Percentiles rank a stretch among this genome's conserved stretches.
Evolutionary conservation across 345 rosid species (phyloP).

Genomic region (Luvunga scandens): DNA sequence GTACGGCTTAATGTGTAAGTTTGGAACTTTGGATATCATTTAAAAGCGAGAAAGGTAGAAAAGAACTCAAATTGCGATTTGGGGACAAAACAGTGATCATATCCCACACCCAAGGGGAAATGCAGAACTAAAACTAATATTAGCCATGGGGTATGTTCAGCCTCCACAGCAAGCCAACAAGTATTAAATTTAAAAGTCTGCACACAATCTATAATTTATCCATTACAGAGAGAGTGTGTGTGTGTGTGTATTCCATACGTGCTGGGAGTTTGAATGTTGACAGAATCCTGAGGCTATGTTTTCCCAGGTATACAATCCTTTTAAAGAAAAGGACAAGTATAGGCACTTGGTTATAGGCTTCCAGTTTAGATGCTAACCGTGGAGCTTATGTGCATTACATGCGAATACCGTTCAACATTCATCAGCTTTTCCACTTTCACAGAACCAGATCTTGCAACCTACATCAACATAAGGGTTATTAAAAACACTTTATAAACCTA

Average conservation of each 20-base stretch:
- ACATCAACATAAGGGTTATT: slow-evolving; percentile 7
- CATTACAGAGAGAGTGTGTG: no score
- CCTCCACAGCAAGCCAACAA: not conserved
- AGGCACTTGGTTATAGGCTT: not conserved
- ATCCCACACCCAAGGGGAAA: no score
- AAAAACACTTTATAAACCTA: not conserved
- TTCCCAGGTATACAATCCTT: not conserved
- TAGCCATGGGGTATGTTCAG: not conserved
- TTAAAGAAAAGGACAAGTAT: not conserved
- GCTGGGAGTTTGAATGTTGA: not conserved
- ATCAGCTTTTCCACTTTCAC: slow-evolving; percentile 87
- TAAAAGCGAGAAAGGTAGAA: not conserved
- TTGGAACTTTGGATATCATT: not conserved
- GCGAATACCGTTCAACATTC: slow-evolving; percentile 86
- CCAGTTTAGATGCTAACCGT: slow-evolving; percentile 50
- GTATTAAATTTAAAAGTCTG: not conserved
- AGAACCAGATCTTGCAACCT: slow-evolving; percentile 79
- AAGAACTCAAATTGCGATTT: not conserved
- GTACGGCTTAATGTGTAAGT: not conserved
- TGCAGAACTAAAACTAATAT: no score
- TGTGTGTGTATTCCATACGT: no score
- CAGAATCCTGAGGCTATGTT: not conserved
- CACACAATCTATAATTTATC: not conserved
- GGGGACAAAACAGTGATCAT: no score
- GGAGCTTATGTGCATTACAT: slow-evolving; percentile 97